Evolutionary conservation across 345 rosid genomes (phyloP).

Genomic region (Citropsis articulata): DNA sequence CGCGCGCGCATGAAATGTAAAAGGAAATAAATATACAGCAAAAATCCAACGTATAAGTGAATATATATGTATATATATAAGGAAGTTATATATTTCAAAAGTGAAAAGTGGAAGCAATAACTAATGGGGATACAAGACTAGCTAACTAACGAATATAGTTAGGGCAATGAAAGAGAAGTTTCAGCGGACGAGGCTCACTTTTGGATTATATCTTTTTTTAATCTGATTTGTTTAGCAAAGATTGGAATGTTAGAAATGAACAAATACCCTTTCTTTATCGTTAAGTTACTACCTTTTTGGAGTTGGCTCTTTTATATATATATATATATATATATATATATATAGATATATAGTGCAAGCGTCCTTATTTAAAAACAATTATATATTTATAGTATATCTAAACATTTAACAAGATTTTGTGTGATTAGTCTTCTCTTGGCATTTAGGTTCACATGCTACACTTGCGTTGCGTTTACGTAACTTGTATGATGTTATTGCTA

Average conservation of each 20-base stretch:
- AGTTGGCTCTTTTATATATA: background rate
- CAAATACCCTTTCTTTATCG: background rate
- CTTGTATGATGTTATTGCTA: background rate
- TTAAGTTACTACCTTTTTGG: background rate
- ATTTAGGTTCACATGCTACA: background rate
- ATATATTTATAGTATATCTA: too few relatives aligned
- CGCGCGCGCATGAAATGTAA: too few relatives aligned
- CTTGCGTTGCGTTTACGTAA: background rate
- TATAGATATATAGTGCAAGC: too few relatives aligned
- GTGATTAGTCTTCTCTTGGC: too few relatives aligned
- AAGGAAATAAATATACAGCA: too few relatives aligned
- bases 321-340: too few relatives aligned
- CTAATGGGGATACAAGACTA: background rate
- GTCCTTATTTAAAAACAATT: too few relatives aligned
- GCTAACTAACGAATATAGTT: background rate
- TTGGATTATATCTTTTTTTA: too few relatives aligned
- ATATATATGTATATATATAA: too few relatives aligned
- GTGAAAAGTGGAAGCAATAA: background rate
- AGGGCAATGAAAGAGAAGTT: background rate
- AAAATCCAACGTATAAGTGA: too few relatives aligned
- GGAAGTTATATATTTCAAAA: background rate
- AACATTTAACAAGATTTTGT: too few relatives aligned
- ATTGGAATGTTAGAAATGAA: conserved; percentile 3
- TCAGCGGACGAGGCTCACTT: background rate
- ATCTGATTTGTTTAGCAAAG: background rate